Evolutionary conservation across 148 eudicot species (phyloP).

Genomic region (Cornus suecica): DNA sequence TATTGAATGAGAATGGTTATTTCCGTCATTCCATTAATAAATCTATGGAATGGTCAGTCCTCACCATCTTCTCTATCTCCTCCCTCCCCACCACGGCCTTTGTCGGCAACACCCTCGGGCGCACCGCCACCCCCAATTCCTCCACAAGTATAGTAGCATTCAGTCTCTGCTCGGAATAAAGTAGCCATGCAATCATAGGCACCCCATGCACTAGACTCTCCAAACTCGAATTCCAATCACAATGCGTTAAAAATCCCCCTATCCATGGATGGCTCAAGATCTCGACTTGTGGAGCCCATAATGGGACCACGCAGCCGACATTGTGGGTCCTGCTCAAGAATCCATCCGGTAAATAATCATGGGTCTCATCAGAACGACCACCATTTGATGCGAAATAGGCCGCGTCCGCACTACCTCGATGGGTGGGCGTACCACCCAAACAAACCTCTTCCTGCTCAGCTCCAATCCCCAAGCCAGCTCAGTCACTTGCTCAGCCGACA

Average conservation of each 20-base stretch:
- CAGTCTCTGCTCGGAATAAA: conserved; percentile 45
- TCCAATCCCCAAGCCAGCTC: conserved; percentile 40
- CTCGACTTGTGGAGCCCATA: conserved; percentile 31
- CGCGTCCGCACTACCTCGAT: not conserved
- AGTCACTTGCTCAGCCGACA: conserved; percentile 20
- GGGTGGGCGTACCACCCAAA: conserved; percentile 39
- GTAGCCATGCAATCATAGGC: conserved; percentile 51
- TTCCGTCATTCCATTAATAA: too few species aligned
- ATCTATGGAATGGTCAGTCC: too few species aligned
- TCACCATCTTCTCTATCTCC: conserved; percentile 34
- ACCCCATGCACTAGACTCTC: conserved; percentile 41
- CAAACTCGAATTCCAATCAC: conserved; percentile 48
- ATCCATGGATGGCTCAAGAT: conserved; percentile 24
- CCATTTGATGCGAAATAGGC: conserved; percentile 1
- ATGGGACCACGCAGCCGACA: conserved; percentile 18
- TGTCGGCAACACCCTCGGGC: conserved; percentile 23
- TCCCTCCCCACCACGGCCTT: conserved; percentile 31
- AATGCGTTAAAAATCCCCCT: conserved; percentile 35
- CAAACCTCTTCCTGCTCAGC: conserved; percentile 29
- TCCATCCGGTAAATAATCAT: conserved; percentile 26
- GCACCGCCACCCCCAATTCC: conserved; percentile 31
- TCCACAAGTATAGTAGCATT: conserved; percentile 33
- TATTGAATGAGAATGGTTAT: too few species aligned
- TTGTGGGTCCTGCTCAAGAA: conserved; percentile 20
- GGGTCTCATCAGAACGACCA: not conserved